A percentile compares a stretch with the other conserved stretches of the same genome.
Conservation (phyloP, 495 filamentous ascomycete species). For the Penicillium coffeae region DNA sequence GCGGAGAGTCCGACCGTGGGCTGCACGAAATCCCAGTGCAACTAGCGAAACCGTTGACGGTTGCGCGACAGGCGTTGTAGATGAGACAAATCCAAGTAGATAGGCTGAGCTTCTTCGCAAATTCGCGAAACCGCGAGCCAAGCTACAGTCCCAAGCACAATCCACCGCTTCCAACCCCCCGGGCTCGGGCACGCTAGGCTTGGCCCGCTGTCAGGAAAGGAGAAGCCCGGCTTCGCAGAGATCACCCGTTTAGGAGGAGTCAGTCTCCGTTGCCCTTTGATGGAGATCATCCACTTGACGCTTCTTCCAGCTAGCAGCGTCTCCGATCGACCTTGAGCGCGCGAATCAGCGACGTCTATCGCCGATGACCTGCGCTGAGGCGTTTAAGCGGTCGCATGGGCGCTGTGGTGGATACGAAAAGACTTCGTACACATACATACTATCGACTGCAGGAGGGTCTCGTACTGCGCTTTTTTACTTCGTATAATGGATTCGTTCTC, state of each 20-base stretch:
- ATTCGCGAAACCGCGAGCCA: too few species aligned
- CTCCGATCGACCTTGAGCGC: not conserved
- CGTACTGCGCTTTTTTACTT: too few species aligned
- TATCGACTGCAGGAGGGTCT: too few species aligned
- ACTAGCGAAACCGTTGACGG: not conserved
- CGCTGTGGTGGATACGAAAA: not conserved
- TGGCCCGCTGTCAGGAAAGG: conserved; percentile 1
- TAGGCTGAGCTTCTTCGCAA: too few species aligned
- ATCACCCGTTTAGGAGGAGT: too few species aligned
- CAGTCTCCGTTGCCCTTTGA: too few species aligned
- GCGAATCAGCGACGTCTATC: not conserved
- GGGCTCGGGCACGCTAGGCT: conserved; percentile 3
- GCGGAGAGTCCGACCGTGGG: not conserved
- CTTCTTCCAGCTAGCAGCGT: not conserved
- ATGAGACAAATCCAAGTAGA: too few species aligned
- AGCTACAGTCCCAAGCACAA: not conserved
- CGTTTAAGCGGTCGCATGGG: not conserved
- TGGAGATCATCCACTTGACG: too few species aligned
- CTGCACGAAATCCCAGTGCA: not conserved
- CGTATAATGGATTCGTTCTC: too few species aligned
- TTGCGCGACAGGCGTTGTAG: not conserved
- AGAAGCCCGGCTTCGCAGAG: not conserved
- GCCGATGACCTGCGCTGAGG: not conserved
- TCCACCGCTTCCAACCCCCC: conserved; percentile 6
- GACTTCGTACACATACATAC: too few species aligned